Evolutionary conservation across 2,329 filamentous ascomycete genomes (phyloP), one percentile per base, ranked within the genome.

Genomic region (Claviceps africana): DNA sequence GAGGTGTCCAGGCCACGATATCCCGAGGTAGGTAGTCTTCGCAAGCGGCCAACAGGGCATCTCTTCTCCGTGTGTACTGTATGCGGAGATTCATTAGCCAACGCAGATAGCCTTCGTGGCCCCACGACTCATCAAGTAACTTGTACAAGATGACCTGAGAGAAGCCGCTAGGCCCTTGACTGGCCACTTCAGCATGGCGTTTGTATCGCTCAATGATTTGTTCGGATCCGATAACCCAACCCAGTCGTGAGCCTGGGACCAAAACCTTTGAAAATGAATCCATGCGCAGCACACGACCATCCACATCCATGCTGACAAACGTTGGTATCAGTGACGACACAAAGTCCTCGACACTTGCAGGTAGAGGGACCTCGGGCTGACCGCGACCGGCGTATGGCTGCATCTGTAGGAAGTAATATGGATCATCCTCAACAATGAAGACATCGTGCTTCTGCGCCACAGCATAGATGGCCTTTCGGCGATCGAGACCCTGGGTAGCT

Each of bases 231-330:
- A 91, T 95, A 54, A 96, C 78, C 91, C 93, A 98, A 43, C 90
- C 90, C 42, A 85, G 70, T 45, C 90, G 81, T 15, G 85, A 82
- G 9, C 90, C 90, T 0, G 91, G 90, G 0, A 88, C 78, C 33
- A 95, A 75, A 1, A 95, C 87, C 70, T 96, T 96, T 61, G 87
- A 94, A 70, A 96, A 94, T 0, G 88, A 95, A 65, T 96, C 90
- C 68, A 96, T 78, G 37, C 90, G 85, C 71, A 95, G 75, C 37
- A 96, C 90, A 55, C 90, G 85, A 8, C 90, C 91, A 65, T 95
- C 89, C 1, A 79, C 75, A 64, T 96, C 90, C 60, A 96, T 75
- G 67, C 81, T 86, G 33, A 95, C 74, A 52, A 85, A 81, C 2
- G 85, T 85, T 0, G 89, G 88, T 25, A 66, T 63, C 17, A 71